Evolutionary conservation across 371 early-diverging fungal genomes (phyloP).

Genomic region (Mortierella sp.): DNA sequence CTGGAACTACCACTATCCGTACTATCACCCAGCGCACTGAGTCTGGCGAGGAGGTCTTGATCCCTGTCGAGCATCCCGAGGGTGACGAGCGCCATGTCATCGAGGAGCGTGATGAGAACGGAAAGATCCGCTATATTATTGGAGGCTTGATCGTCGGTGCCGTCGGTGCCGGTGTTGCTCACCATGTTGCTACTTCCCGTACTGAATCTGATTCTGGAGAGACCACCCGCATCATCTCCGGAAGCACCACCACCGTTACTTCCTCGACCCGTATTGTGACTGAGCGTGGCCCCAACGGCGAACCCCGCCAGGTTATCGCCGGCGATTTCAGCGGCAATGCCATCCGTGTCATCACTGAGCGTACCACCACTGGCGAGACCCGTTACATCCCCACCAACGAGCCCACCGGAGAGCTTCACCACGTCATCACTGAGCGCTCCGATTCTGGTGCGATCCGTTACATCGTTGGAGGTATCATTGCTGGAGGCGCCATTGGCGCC

Average conservation of each 20-base stretch:
- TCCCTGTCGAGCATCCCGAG: slow-evolving; percentile 40
- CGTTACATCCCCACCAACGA: slow-evolving; percentile 28
- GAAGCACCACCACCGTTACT: slow-evolving; percentile 7
- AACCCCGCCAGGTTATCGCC: slow-evolving; percentile 24
- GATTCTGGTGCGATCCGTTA: slow-evolving; percentile 30
- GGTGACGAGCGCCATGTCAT: slow-evolving; percentile 46
- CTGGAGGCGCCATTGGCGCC: background rate
- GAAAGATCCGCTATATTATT: slow-evolving; percentile 49
- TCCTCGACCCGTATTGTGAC: slow-evolving; percentile 33
- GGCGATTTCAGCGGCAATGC: slow-evolving; percentile 33
- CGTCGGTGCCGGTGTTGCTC: slow-evolving; percentile 20
- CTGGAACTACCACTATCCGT: slow-evolving; percentile 39
- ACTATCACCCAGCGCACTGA: slow-evolving; percentile 44
- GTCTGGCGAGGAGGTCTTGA: slow-evolving; percentile 38
- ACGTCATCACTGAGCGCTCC: slow-evolving; percentile 29
- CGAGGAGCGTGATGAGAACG: slow-evolving; percentile 37
- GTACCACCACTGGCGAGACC: slow-evolving; percentile 17
- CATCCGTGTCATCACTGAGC: slow-evolving; percentile 22
- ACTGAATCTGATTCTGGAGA: slow-evolving; percentile 6
- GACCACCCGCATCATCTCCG: slow-evolving; percentile 20
- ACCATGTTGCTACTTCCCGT: slow-evolving; percentile 11
- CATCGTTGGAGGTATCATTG: slow-evolving; percentile 27
- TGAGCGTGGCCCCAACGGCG: slow-evolving; percentile 30
- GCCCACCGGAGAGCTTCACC: slow-evolving; percentile 22
- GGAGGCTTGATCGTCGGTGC: slow-evolving; percentile 42